Evolutionary conservation across 108 stramenopile genomes (phyloP).

Genomic region (Discostella pseudostelligera): DNA sequence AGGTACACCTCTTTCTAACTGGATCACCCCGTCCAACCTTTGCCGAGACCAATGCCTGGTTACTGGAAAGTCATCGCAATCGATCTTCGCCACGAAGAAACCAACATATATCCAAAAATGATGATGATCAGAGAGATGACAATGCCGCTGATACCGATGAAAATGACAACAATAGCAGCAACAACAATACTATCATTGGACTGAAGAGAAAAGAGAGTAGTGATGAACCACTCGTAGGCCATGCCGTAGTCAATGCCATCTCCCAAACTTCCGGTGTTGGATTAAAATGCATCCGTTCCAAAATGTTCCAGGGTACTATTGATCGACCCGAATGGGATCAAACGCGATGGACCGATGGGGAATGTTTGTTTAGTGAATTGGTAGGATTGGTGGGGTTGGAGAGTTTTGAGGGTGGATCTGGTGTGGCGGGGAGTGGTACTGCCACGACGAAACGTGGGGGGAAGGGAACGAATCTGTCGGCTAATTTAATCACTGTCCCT

Average conservation of each 20-base stretch:
- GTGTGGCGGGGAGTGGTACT: slow-evolving; percentile 7
- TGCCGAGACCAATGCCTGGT: slow-evolving; percentile 47
- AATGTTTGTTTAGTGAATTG: slow-evolving; percentile 39
- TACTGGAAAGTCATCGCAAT: slow-evolving; percentile 23
- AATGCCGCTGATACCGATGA: not conserved
- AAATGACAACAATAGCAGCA: not conserved
- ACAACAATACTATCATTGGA: too few relatives aligned
- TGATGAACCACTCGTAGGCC: slow-evolving; percentile 38
- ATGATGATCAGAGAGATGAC: not conserved
- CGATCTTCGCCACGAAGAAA: slow-evolving; percentile 9
- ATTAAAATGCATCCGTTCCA: slow-evolving; percentile 21
- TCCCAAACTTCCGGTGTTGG: slow-evolving; percentile 26
- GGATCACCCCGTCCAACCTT: slow-evolving; percentile 47
- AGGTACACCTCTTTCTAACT: slow-evolving; percentile 34
- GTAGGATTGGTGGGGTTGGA: slow-evolving; percentile 30
- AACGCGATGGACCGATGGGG: slow-evolving; percentile 46
- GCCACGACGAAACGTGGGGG: not conserved
- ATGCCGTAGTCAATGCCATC: slow-evolving; percentile 36
- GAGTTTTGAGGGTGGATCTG: slow-evolving; percentile 21
- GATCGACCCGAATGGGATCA: slow-evolving; percentile 43
- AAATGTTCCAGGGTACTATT: slow-evolving; percentile 42
- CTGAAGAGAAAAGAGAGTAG: not conserved
- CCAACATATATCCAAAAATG: not conserved
- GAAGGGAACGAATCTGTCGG: slow-evolving; percentile 28
- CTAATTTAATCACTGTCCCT: slow-evolving; percentile 41